These are phyloP conservation scores for Centaurea solstitialis DNA, from an alignment of 129 eudicot genomes.

Conservation along the genomic window DNA sequence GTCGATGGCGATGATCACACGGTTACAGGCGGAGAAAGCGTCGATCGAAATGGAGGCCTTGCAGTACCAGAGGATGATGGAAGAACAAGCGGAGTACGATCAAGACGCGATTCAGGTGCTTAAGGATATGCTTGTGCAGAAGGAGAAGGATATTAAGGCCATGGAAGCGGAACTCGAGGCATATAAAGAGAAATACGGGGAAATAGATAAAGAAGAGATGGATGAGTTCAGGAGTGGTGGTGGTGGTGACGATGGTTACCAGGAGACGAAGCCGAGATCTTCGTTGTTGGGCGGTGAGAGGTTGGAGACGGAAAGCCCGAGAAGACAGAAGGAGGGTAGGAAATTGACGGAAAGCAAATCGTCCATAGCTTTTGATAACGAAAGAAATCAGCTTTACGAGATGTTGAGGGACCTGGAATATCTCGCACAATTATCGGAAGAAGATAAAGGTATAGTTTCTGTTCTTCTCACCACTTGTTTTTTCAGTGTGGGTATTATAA, in stretches of 20 bases:
- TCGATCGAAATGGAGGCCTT: conserved; percentile 91
- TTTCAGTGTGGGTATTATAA: not conserved
- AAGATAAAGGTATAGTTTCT: conserved; percentile 40
- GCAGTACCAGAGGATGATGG: conserved; percentile 86
- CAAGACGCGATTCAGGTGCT: conserved; percentile 69
- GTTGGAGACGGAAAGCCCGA: conserved; percentile 31
- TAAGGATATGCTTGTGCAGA: conserved; percentile 52
- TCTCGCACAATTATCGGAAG: conserved; percentile 31
- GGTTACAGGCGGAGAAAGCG: conserved; percentile 84
- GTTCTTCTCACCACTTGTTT: not conserved
- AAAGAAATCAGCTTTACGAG: conserved; percentile 52
- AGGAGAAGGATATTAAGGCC: conserved; percentile 55
- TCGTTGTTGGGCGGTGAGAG: conserved; percentile 31
- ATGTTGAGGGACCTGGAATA: conserved; percentile 56
- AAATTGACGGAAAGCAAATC: conserved; percentile 19
- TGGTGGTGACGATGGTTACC: conserved; percentile 49
- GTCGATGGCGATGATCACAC: conserved; percentile 94
- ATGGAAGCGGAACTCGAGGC: conserved; percentile 52
- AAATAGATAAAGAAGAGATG: conserved; percentile 33
- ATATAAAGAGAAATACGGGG: conserved; percentile 52
- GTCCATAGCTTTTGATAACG: conserved; percentile 50
- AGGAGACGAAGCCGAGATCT: conserved; percentile 37
- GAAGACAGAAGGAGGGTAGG: conserved; percentile 20
- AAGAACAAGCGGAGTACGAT: conserved; percentile 80
- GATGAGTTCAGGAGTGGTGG: conserved; percentile 28